phyloP scores from a whole-genome alignment of 1,139 yeast genomes.

The Blastobotrys serpentis region DNA sequence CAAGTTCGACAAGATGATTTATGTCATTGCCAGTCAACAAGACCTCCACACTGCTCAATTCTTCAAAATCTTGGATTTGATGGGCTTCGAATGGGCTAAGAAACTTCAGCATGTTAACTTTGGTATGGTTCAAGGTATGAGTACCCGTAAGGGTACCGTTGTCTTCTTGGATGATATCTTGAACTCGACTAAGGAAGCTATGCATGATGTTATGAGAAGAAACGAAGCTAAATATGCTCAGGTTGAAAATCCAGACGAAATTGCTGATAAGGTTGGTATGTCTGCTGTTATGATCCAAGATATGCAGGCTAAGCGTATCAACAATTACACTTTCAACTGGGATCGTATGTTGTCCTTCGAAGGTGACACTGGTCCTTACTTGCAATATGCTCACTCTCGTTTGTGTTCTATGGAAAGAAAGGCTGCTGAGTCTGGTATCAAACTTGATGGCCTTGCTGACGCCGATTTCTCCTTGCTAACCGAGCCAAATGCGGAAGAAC shows the following conservation, averaged over 20 bases:
- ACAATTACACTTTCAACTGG: constrained; percentile 97
- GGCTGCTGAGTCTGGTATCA: constrained; percentile 44
- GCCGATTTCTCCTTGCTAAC: constrained; percentile 74
- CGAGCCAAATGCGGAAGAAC: constrained; percentile 71
- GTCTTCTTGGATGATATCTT: constrained; percentile 92
- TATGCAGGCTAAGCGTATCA: constrained; percentile 96
- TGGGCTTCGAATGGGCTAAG: constrained; percentile 89
- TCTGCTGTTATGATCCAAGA: constrained; percentile 99
- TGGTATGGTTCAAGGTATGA: constrained; percentile 99
- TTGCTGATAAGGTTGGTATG: constrained; percentile 94
- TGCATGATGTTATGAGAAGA: constrained; percentile 97
- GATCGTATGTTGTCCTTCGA: constrained; percentile 97
- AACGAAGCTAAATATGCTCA: constrained; percentile 90
- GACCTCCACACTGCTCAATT: constrained; percentile 93
- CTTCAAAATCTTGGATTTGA: constrained; percentile 88
- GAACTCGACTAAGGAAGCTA: constrained; percentile 90
- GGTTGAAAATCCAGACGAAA: constrained; percentile 90
- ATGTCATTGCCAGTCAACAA: constrained; percentile 94
- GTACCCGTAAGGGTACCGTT: constrained; percentile 97
- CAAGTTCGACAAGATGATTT: constrained; percentile 92
- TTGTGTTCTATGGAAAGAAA: constrained; percentile 93
- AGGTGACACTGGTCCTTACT: constrained; percentile 99
- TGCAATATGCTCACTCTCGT: constrained; percentile 98
- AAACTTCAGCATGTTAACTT: constrained; percentile 81
- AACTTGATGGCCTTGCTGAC: constrained; percentile 44